Base-by-base conservation (phyloP, 2,329 filamentous ascomycete genomes). In the Penicillium brasilianum region DNA sequence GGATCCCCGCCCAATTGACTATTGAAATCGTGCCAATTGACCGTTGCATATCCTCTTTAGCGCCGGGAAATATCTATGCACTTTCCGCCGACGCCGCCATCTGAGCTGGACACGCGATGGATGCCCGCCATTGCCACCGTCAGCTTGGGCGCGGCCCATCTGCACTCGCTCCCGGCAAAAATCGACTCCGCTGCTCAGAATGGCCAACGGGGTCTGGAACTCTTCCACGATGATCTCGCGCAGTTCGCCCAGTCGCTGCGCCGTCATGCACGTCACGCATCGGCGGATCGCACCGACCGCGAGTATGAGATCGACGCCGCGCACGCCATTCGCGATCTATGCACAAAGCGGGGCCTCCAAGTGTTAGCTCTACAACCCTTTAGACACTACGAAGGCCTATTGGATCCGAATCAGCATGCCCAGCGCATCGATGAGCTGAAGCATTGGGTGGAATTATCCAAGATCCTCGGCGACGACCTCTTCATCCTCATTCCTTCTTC, bases 291-390 rank as follows among this genome's bases (percentile, higher is more conserved):
- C 41, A 58, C 66, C 44, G 79, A 84, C 0, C 80, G 86, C 56
- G 85, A 90, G 69, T 91, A 86, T 67, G 80, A 84, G 51, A 74
- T 82, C 61, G 77, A 79, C 7, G 82, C 87, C 1, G 87, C 83
- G 0, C 73, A 74, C 30, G 77, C 82, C 37, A 82, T 90, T 53
- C 82, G 80, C 60, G 73, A 75, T 0, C 76, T 88, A 52, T 85
- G 83, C 43, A 76, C 82, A 22, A 77, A 83, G 25, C 78, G 85
- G 37, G 76, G 77, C 0, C 75, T 92, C 1, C 77, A 81, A 51
- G 82, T 91, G 58, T 80, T 91, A 65, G 87, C 91, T 76, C 78
- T 92, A 3, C 89, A 92, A 66, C 89, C 89, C 0, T 92, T 92
- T 65, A 80, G 86, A 20, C 89, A 90, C 66, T 91, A 90, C 59